Percentiles rank a stretch among this genome's conserved stretches.
Evolutionary conservation across 2,329 filamentous ascomycete genomes (phyloP).

Genomic region (Fusarium brachygibbosum): DNA sequence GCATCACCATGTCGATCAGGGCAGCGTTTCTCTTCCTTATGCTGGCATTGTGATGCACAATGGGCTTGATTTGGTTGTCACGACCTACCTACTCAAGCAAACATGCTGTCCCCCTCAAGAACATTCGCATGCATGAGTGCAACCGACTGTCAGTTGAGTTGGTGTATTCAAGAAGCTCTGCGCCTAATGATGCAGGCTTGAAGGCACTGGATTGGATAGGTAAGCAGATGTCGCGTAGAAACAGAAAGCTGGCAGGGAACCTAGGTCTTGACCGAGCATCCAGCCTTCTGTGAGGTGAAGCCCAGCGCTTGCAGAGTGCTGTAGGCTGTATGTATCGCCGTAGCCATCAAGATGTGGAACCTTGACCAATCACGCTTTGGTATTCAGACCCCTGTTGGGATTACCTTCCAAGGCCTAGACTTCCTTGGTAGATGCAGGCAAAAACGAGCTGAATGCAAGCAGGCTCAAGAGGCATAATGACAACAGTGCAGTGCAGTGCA

Average conservation of each 20-base stretch:
- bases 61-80: not conserved
- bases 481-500: conserved; percentile 16
- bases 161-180: conserved; percentile 26
- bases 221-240: conserved; percentile 4
- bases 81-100: not conserved
- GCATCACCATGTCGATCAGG: not conserved
- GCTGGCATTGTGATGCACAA: too few species aligned
- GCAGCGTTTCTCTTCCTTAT: not conserved
- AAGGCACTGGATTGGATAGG: conserved; percentile 19
- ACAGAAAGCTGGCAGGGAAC: conserved; percentile 3
- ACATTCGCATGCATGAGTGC: not conserved
- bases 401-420: conserved; percentile 7
- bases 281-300: conserved; percentile 16
- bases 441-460: conserved; percentile 28
- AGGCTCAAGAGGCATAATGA: conserved; percentile 1
- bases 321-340: conserved; percentile 2
- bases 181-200: conserved; percentile 26
- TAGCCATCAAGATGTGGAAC: conserved; percentile 41
- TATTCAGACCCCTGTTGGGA: conserved; percentile 11
- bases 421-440: conserved; percentile 17
- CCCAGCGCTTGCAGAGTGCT: conserved; percentile 42
- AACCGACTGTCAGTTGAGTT: conserved; percentile 18
- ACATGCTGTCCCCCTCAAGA: not conserved
- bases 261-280: conserved; percentile 6
- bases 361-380: conserved; percentile 16